Evolutionary conservation across 2,329 filamentous ascomycete genomes (phyloP).

Genomic region (Claviceps capensis): DNA sequence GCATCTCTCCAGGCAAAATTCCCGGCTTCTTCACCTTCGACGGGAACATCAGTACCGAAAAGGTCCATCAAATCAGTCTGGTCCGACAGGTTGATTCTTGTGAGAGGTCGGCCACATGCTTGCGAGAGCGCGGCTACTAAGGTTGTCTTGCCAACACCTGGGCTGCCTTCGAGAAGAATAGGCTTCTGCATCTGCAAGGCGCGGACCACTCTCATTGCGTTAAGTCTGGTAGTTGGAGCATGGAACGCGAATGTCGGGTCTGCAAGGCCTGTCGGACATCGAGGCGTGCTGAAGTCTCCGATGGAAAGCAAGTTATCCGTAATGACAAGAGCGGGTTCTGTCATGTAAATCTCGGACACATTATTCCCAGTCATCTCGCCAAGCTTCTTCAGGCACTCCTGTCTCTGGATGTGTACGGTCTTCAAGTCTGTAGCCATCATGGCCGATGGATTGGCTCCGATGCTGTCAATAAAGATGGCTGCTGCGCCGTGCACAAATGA

Average conservation of each 20-base stretch:
- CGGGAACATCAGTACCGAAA: slow-evolving; percentile 90
- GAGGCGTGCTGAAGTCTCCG: slow-evolving; percentile 58
- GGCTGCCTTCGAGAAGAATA: slow-evolving; percentile 87
- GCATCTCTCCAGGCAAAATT: slow-evolving; percentile 93
- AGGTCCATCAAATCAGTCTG: slow-evolving; percentile 97
- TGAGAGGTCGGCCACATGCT: slow-evolving; percentile 68
- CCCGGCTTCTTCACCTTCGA: slow-evolving; percentile 82
- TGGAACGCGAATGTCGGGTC: slow-evolving; percentile 49
- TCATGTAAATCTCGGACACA: slow-evolving; percentile 50
- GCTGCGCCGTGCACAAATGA: slow-evolving; percentile 70
- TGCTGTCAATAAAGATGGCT: slow-evolving; percentile 89
- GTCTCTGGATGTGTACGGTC: slow-evolving; percentile 57
- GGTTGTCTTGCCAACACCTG: slow-evolving; percentile 96
- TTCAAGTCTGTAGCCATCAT: slow-evolving; percentile 60
- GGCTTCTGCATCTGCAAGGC: slow-evolving; percentile 83
- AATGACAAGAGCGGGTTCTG: slow-evolving; percentile 43
- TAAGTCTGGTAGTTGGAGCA: slow-evolving; percentile 78
- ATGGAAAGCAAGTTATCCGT: slow-evolving; percentile 43
- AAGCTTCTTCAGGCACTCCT: slow-evolving; percentile 59
- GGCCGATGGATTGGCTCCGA: slow-evolving; percentile 89
- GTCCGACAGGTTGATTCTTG: slow-evolving; percentile 91
- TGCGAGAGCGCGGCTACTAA: slow-evolving; percentile 74
- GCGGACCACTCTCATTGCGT: slow-evolving; percentile 80
- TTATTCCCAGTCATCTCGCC: slow-evolving; percentile 50
- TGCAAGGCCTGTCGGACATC: slow-evolving; percentile 25